Base-by-base conservation (phyloP, 2,329 filamentous ascomycete genomes). In the Magnaporthales sp. region DNA sequence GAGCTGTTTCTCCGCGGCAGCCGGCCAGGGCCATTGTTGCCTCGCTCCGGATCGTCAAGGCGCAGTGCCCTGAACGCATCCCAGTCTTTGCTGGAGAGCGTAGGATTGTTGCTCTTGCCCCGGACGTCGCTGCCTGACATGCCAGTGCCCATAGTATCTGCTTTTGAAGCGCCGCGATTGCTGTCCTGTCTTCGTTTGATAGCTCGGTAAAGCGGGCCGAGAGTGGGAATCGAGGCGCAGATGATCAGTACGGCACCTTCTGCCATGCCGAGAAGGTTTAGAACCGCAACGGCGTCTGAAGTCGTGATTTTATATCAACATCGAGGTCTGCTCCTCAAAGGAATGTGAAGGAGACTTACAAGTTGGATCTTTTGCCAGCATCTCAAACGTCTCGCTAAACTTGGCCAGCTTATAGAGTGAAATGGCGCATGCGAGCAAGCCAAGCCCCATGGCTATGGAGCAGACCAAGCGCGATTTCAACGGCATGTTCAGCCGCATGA, bases 401-500 rank as follows among this genome's bases (percentile, higher is more conserved):
- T 73, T 71, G 31, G 70, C 62, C 64, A 75, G 67, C 63, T 75
- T 75, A 62, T 74, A 72, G 13, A 75, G 68, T 6, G 74, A 75
- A 13, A 71, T 72, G 2, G 73, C 69, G 31, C 71, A 74, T 9
- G 73, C 74, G 1, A 74, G 66, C 10, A 68, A 67, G 46, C 73
- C 71, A 4, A 75, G 67, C 58, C 73, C 71, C 29, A 75, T 65
- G 19, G 73, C 72, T 8, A 66, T 30, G 9, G 72, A 69, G 51
- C 74, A 71, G 2, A 71, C 69, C 6, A 75, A 46, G 26, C 73
- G 72, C 24, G 30, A 67, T 63, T 69, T 73, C 11, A 75, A 66
- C 26, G 72, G 72, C 73, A 75, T 75, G 62, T 74, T 73, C 15
- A 75, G 64, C 24, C 73, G 70, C 73, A 75, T 75, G n/a, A 75